Evolutionary conservation across 176 grass and related monocot genomes (phyloP), one percentile per base, ranked within the genome.

Genomic region (Cocos nucifera): DNA sequence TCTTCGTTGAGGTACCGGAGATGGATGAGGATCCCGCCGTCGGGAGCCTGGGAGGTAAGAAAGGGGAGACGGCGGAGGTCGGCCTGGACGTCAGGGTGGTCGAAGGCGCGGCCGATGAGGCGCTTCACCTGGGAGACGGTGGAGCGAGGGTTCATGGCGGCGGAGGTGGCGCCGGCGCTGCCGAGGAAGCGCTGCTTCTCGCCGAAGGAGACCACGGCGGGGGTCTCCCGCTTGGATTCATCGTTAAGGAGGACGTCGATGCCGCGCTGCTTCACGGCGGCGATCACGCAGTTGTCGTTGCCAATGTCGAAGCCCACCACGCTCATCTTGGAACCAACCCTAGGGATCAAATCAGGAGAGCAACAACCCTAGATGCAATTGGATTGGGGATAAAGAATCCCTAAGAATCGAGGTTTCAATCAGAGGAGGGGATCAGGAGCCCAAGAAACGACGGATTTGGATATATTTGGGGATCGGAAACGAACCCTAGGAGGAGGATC

Each of bases 1-100:
- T 77, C 75, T 51, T 70, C 62, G 60, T 73, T 79, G 39, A 86
- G n/a, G 82, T 86, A 81, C 65, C 68, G 54, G 56, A 66, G 59
- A 52, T 79, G 79, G 63, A 77, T 10, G 24, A 61, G 17, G 58
- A 61, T 32, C 17, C 58, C 58, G 8, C 58, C 58, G 18, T 61
- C 58, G 58, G 24, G 4, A 27, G 58, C 22, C 15, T 27, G 15
- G 27, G 58, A 61, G 24, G 17, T n/a, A 23, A 27, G 15, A 8
- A 61, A 61, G 17, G 58, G 58, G 26, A 61, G 28, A 26, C 58
- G 23, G 4, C 24, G 22, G 17, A 61, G 58, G 17, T 61, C 58
- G 4, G 58, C 15, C 15, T 30, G 58, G 28, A 61, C 28, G 6
- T 16, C 15, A 23, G 58, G 58, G 27, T 27, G 26, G 17, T 16